These are phyloP conservation scores for Asterophora parasitica DNA, from an alignment of 768 basidiomycete genomes.

Conservation along the genomic window DNA sequence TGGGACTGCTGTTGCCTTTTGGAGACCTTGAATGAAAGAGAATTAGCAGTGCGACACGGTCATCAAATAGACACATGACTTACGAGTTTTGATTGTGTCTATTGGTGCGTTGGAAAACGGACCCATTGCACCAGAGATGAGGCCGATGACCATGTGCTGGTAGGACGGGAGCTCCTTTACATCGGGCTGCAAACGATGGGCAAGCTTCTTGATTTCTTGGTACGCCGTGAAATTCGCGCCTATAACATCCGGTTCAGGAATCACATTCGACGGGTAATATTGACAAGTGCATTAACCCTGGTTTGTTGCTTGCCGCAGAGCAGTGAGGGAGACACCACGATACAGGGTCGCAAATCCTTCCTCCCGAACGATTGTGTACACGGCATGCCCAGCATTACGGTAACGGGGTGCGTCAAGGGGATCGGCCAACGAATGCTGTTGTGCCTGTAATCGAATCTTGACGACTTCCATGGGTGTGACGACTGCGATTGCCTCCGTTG, in stretches of 20 bases:
- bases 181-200: conserved; percentile 74
- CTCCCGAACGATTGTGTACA: conserved; percentile 89
- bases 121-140: conserved; percentile 96
- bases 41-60: background rate
- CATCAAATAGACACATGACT: conserved; percentile 21
- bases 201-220: conserved; percentile 89
- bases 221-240: conserved; percentile 98
- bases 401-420: conserved; percentile 92
- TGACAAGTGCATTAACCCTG: conserved; percentile 53
- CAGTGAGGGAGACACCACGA: conserved; percentile 90
- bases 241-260: conserved; percentile 10
- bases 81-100: conserved; percentile 93
- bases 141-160: conserved; percentile 92
- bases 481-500: conserved; percentile 90
- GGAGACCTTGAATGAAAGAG: conserved; percentile 52
- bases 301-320: conserved; percentile 94
- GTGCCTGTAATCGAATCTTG: conserved; percentile 96
- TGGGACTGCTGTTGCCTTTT: conserved; percentile 71
- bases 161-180: conserved; percentile 80
- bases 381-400: conserved; percentile 94
- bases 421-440: conserved; percentile 95
- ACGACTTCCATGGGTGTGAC: conserved; percentile 99
- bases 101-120: conserved; percentile 98
- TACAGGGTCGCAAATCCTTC: conserved; percentile 85
- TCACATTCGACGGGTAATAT: background rate